Evolutionary conservation across 352 stramenopile genomes (phyloP).

Genomic region (Pythium chondricola): DNA sequence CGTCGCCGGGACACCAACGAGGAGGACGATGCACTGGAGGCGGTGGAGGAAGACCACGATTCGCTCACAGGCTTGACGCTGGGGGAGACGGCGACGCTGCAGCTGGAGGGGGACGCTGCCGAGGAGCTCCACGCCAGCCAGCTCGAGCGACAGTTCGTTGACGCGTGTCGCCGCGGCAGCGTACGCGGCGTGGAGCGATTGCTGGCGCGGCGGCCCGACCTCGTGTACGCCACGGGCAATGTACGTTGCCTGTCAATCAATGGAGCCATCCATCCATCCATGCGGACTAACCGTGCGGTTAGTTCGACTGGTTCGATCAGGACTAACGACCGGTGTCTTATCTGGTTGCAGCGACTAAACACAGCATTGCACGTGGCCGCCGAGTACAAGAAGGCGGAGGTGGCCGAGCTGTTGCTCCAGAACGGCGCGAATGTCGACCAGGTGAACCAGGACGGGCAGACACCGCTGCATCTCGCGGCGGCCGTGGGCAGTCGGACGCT

Average conservation of each 20-base stretch:
- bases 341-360: slow-evolving; percentile 8
- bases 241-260: no score
- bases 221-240: slow-evolving; percentile 11
- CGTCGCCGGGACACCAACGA: no score
- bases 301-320: no score
- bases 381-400: slow-evolving; percentile 7
- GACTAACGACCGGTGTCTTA: no score
- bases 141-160: slow-evolving; percentile 13
- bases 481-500: slow-evolving; percentile 9
- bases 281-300: no score
- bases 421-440: slow-evolving; percentile 15
- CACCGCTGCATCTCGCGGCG: slow-evolving; percentile 10
- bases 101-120: not conserved
- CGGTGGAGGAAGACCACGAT: no score
- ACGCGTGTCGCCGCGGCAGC: slow-evolving; percentile 3
- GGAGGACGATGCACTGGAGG: no score
- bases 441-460: slow-evolving; percentile 19
- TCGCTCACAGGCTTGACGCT: no score
- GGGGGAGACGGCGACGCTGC: not conserved
- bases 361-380: slow-evolving; percentile 13
- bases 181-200: not conserved
- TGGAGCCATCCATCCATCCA: no score
- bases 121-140: slow-evolving; percentile 1
- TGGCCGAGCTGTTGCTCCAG: slow-evolving; percentile 8
- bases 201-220: slow-evolving; percentile 4